Base-by-base conservation (phyloP, 1,284 basidiomycete genomes). In the Sporisorium exsertum region DNA sequence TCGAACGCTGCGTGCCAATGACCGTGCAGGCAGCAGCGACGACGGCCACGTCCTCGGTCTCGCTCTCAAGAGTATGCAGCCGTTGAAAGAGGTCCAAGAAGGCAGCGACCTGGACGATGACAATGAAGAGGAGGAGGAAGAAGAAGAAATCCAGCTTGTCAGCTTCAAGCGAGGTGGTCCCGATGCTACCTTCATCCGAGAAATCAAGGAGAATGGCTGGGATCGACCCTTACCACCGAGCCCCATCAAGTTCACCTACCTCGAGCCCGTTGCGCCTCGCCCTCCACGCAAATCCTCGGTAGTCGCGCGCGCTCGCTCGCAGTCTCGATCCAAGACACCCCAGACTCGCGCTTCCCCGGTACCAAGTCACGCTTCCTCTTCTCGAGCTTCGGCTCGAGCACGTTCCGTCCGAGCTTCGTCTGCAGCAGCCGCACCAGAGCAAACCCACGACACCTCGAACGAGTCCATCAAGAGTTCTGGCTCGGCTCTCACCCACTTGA, bases 171-270 rank as follows among this genome's bases (percentile, higher is more conserved):
- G 74, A 13, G 57, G 63, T 12, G 74, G 70, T 6, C 63, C 74
- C 9, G 74, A 77, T 33, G 70, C 74, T 3, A 64, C 69, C 20
- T 77, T 77, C 52, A 49, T 77, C n/a, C 58, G 62, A 20, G 75
- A 77, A 58, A 67, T 73, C 54, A 66, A 66, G 24, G 53, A 70
- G 32, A 73, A 73, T 18, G 75, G 75, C 20, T 77, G 75, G 75
- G 66, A 77, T 37, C 70, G 60, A 46, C 64, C 65, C 4, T 16
- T 63, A 15, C 64, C 64, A 12, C 65, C 47, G 1, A 66, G 65
- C 16, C 74, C 74, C 0, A 72, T 77, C 65, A 72, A 72, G 60
- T 69, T 68, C 35, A 72, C 69, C 46, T 77, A 69, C n/a, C 63
- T 77, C 37, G 59, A 69, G 35, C 74, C 69, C 1, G 60, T 27